A percentile compares a stretch with the other conserved stretches of the same genome.
Conservation (phyloP, 1,284 basidiomycete species). For the Cronartium ribicola region DNA sequence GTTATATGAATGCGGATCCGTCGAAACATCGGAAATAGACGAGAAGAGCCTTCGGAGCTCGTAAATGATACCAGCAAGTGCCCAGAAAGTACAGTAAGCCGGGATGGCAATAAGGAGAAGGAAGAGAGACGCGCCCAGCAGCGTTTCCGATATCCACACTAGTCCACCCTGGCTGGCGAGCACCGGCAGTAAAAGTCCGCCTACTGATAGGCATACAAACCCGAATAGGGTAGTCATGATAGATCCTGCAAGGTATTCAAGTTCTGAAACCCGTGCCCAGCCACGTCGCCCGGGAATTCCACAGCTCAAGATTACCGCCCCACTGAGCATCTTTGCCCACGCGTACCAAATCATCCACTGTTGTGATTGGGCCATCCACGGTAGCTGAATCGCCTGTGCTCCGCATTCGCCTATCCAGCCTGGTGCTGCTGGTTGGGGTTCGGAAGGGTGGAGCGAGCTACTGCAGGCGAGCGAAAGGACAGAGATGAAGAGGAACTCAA, state of each 20-base stretch:
- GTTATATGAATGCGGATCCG: too few relatives aligned
- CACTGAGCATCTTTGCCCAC: background rate
- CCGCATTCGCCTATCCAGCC: background rate
- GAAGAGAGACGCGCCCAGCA: background rate
- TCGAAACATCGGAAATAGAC: too few relatives aligned
- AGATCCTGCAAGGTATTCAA: background rate
- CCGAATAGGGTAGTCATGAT: background rate
- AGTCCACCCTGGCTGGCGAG: background rate
- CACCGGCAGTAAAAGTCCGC: background rate
- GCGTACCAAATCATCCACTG: conserved; percentile 1
- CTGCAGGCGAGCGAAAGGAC: background rate
- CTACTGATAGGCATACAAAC: background rate
- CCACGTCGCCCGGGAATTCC: background rate
- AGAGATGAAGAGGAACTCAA: conserved; percentile 2
- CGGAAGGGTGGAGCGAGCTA: background rate
- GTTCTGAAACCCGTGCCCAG: background rate
- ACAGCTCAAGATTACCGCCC: background rate
- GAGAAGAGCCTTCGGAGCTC: background rate
- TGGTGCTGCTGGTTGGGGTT: background rate
- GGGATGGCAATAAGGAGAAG: background rate
- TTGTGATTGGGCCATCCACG: background rate
- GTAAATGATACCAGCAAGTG: background rate
- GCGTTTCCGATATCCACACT: background rate
- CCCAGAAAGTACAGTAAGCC: background rate
- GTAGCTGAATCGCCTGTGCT: background rate